Evolutionary conservation across 345 rosid species (phyloP), one percentile per base, ranked within the genome.

Genomic region (Sonneratia caseolaris): DNA sequence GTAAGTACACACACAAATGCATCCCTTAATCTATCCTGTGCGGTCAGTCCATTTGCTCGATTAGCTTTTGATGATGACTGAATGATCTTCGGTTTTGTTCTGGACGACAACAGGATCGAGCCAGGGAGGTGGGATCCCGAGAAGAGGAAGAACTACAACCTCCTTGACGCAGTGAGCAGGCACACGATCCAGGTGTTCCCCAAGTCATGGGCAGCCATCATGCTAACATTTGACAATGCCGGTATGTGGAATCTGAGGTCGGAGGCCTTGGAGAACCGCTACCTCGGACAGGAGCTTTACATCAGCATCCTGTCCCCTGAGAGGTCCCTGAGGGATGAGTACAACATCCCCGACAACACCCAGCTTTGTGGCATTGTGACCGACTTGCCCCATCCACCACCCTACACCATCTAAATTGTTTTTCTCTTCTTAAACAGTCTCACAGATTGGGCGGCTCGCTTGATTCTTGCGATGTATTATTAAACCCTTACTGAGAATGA

Each of bases 171-270:
- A 7, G 70, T 75, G 66, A 75, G 78, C 74, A 75, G 78, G 74
- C 78, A 75, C 78, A 75, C 74, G 6, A 16, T 75, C 53, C 78
- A 75, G 55, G 78, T 75, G n/a, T 75, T 37, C 66, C 78, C 78
- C 56, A 75, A 75, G 27, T 75, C 78, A 14, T 75, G 78, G 78
- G 78, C 78, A 1, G 78, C 78, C 48, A 70, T 75, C 73, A 70
- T 75, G 74, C 71, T 75, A 69, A 75, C 78, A 18, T 75, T 75
- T 18, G 78, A 75, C 70, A 75, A 75, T 15, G 78, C 78, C 13
- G 78, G 78, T 5, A 75, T 75, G 78, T 75, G 78, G 78, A 75
- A 75, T 38, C 38, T 75, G 78, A 70, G 78, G 78, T 75, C 78
- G 0, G 78, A 70, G 45, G 5, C 40, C 19, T 2, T 64, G 14